Base-by-base conservation (phyloP, 257 asterid genomes). In the Solanum clarkiae region DNA sequence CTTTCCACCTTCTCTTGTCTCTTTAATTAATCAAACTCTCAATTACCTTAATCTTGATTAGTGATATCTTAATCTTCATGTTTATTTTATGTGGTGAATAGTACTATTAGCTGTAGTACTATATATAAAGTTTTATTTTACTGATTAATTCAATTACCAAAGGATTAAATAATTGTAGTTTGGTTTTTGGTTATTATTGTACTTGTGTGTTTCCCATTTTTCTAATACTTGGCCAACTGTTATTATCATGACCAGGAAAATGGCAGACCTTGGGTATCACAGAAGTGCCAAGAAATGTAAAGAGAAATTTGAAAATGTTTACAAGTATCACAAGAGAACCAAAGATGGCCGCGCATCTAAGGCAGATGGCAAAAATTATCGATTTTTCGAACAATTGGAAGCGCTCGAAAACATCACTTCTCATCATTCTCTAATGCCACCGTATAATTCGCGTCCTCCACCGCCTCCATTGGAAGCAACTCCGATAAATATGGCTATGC, bases 301-400 rank as follows among this genome's bases (percentile, higher is more conserved):
- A 47, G 99, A 97, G 89, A 97, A 97, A 85, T 97, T 95, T 63
- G 99, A 97, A 88, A 95, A 97, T 51, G 97, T 97, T 8, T 94
- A 90, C 93, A 97, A 97, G 72, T 97, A 97, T 80, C 99, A 97
- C 83, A 95, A 92, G 81, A 85, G 99, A 80, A 97, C 99, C 14
- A 94, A 91, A 89, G 98, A 92, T 24, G 95, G 98, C n/a, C 94
- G 99, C 2, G 91, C 98, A 10, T 81, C 98, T 0, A 97, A 97
- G 80, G 86, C 98, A 6, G 98, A 97, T 88, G 97, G 97, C 44
- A 97, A 97, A 40, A 89, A 91, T 7, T 97, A 97, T 55, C 92
- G 99, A 0, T 97, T 97, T 84, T 97, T 97, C 84, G 98, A 97
- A 42, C 98, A 95, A 71, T 89, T 97, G 60, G 97, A 89, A 49